Evolutionary conservation across 192 early-diverging fungal species (phyloP).

Genomic region (Entomortierella parvispora): DNA sequence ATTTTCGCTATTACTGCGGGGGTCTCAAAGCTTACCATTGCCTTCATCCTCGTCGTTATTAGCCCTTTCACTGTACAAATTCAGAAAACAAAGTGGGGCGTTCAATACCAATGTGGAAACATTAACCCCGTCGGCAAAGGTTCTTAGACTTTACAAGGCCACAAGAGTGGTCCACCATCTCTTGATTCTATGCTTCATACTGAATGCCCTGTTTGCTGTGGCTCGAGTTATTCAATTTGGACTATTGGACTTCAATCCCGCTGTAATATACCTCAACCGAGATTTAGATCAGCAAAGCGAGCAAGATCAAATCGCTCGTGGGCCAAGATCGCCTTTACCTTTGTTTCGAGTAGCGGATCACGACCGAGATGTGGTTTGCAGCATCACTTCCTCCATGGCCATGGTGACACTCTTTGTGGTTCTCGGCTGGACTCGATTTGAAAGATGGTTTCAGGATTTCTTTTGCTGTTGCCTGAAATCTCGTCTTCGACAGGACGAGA

Average conservation of each 20-base stretch:
- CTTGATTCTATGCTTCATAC: constrained; percentile 5
- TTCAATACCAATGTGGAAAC: constrained; percentile 11
- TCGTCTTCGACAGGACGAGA: neutral
- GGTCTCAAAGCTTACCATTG: neutral
- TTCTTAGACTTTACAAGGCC: constrained; percentile 9
- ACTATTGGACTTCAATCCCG: neutral
- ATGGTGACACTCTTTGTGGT: neutral
- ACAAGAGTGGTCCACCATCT: constrained; percentile 1
- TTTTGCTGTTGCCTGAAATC: neutral
- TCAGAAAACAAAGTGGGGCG: constrained; percentile 11
- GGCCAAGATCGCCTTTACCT: neutral
- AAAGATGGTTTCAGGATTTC: neutral
- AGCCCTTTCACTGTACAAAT: neutral
- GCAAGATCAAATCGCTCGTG: neutral
- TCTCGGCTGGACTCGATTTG: neutral
- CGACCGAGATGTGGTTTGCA: constrained; percentile 2
- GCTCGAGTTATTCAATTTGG: neutral
- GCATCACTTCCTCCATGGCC: neutral
- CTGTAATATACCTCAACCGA: neutral
- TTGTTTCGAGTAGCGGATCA: neutral
- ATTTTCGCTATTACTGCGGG: neutral
- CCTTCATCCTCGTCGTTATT: neutral
- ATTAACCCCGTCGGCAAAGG: constrained; percentile 11
- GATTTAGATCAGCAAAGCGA: too few relatives aligned
- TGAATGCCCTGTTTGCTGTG: neutral